A percentile compares a stretch with the other conserved stretches of the same genome.
These are phyloP conservation scores for Chalaropsis ovoidea DNA, from an alignment of 2,329 filamentous ascomycete species.

Conservation along the genomic window DNA sequence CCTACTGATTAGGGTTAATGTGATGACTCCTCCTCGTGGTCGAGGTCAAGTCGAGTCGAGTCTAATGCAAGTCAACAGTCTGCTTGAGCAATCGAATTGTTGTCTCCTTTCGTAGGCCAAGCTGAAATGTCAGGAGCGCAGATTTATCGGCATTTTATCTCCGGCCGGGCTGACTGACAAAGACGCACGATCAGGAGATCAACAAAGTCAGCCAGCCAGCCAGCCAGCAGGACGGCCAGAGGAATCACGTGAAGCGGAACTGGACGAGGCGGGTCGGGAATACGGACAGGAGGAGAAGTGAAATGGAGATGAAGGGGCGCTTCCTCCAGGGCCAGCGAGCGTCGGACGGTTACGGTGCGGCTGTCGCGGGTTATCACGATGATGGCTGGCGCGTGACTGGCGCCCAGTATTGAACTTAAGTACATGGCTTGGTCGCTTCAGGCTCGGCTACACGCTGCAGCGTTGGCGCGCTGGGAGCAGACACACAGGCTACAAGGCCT, in stretches of 20 bases:
- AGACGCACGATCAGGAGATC: background rate
- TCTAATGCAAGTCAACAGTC: too few relatives aligned
- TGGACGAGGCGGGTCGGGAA: background rate
- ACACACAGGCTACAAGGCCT: too few relatives aligned
- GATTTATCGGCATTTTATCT: background rate
- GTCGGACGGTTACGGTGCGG: background rate
- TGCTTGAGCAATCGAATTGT: too few relatives aligned
- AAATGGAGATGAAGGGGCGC: too few relatives aligned
- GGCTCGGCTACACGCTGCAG: background rate
- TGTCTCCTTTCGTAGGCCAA: constrained; percentile 1
- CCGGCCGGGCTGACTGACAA: background rate
- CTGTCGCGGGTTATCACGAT: background rate
- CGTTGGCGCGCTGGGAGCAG: too few relatives aligned
- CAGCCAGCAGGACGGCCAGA: background rate
- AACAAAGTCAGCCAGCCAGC: background rate
- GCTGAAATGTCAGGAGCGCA: background rate
- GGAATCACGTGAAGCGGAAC: background rate
- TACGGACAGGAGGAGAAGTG: background rate
- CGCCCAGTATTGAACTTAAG: background rate
- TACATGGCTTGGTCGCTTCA: too few relatives aligned
- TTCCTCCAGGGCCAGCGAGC: background rate
- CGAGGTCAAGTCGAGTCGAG: too few relatives aligned
- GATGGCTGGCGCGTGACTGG: background rate
- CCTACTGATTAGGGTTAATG: background rate
- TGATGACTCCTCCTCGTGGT: too few relatives aligned